phyloP scores from a whole-genome alignment of 352 stramenopile species.

The Phytophthora multivora region DNA sequence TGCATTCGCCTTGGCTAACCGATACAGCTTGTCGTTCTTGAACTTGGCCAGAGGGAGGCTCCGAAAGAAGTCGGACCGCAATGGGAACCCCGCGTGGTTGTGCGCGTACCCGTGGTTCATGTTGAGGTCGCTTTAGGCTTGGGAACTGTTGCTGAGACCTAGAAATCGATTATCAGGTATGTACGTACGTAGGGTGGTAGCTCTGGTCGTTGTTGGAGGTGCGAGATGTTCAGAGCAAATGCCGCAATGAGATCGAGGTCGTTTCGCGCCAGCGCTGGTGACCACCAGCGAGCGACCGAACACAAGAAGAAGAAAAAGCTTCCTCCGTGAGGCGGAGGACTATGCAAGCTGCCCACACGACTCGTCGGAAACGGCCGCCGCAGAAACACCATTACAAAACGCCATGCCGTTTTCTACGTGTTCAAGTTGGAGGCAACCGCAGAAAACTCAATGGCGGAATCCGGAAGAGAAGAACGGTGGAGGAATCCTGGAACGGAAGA shows the following conservation, averaged over 20 bases:
- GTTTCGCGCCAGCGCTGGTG: constrained; percentile 13
- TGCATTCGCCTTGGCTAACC: constrained; percentile 58
- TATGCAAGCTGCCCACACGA: constrained; percentile 10
- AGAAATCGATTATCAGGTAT: background rate
- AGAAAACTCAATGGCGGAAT: constrained; percentile 17
- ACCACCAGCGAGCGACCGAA: constrained; percentile 15
- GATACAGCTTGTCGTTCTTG: constrained; percentile 61
- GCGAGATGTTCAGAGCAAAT: constrained; percentile 30
- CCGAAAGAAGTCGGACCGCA: constrained; percentile 78
- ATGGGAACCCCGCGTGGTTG: constrained; percentile 49
- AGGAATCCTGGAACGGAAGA: constrained; percentile 17
- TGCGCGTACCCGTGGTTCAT: constrained; percentile 28
- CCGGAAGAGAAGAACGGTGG: constrained; percentile 7
- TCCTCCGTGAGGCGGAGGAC: constrained; percentile 14
- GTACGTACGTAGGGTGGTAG: constrained; percentile 3
- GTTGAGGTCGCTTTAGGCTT: background rate
- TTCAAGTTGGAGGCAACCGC: constrained; percentile 10
- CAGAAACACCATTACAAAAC: constrained; percentile 14
- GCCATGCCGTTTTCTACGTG: constrained; percentile 17
- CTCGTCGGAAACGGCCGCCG: constrained; percentile 22
- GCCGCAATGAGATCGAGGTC: constrained; percentile 27
- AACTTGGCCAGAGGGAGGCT: constrained; percentile 61
- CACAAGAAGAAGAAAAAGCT: constrained; percentile 2
- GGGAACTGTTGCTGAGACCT: background rate
- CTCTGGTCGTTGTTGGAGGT: constrained; percentile 3